Conservation (phyloP, 768 basidiomycete genomes). For the Leccinum pellstonianum region DNA sequence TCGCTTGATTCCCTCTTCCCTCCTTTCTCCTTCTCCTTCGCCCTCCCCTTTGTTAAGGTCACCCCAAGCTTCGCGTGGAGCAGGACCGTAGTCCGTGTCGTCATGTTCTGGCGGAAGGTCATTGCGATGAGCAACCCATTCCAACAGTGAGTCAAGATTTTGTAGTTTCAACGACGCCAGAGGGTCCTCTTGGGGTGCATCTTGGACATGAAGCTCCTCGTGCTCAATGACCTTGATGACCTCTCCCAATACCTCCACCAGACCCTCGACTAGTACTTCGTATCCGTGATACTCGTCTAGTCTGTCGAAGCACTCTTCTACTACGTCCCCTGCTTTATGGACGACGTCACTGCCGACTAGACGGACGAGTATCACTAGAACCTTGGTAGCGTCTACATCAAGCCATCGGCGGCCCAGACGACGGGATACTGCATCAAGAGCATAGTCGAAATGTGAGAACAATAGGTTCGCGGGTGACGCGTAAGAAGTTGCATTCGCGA, state of each 20-base stretch:
- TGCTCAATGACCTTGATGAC: slow-evolving; percentile 75
- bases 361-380: slow-evolving; percentile 80
- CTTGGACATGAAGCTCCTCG: slow-evolving; percentile 40
- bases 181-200: slow-evolving; percentile 21
- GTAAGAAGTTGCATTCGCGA: slow-evolving; percentile 76
- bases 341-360: slow-evolving; percentile 87
- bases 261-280: slow-evolving; percentile 76
- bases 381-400: slow-evolving; percentile 85
- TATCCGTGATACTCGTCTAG: slow-evolving; percentile 97
- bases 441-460: slow-evolving; percentile 95
- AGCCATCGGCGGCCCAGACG: slow-evolving; percentile 78
- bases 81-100: slow-evolving; percentile 53
- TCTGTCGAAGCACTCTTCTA: slow-evolving; percentile 96
- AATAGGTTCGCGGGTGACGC: slow-evolving; percentile 88
- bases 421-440: slow-evolving; percentile 86
- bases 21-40: slow-evolving; percentile 23
- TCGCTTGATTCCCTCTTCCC: slow-evolving; percentile 10
- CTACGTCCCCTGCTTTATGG: slow-evolving; percentile 86
- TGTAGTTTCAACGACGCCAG: slow-evolving; percentile 28
- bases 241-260: slow-evolving; percentile 84
- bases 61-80: slow-evolving; percentile 61
- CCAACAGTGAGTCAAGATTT: slow-evolving; percentile 51
- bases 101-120: slow-evolving; percentile 37
- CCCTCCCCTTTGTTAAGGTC: slow-evolving; percentile 27
- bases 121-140: slow-evolving; percentile 61